Conservation (phyloP, 768 basidiomycete species). For the Boletales sp. region DNA sequence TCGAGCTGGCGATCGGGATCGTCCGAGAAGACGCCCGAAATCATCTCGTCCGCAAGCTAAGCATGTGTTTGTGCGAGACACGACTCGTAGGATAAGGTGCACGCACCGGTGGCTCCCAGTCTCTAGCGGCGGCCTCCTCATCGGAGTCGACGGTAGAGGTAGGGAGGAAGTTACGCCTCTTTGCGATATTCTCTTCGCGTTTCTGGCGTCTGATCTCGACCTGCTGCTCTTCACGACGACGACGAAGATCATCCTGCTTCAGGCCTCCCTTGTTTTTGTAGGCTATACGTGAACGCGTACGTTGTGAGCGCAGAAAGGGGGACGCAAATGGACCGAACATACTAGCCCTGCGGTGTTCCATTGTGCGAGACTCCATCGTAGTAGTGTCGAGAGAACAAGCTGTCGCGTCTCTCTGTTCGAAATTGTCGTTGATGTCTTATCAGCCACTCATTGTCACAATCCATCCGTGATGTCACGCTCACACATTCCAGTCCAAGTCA, state of each 20-base stretch:
- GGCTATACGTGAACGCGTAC: slow-evolving; percentile 49
- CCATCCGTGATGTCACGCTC: slow-evolving; percentile 14
- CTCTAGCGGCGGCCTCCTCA: slow-evolving; percentile 71
- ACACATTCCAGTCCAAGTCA: background rate
- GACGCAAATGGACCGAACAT: slow-evolving; percentile 18
- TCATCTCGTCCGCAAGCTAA: slow-evolving; percentile 88
- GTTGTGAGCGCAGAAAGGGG: slow-evolving; percentile 22
- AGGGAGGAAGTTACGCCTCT: slow-evolving; percentile 91
- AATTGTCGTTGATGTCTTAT: slow-evolving; percentile 21
- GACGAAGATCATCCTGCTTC: slow-evolving; percentile 90
- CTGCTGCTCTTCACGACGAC: slow-evolving; percentile 96
- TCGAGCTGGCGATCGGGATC: slow-evolving; percentile 91
- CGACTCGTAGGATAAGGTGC: slow-evolving; percentile 7
- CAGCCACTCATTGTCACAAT: slow-evolving; percentile 21
- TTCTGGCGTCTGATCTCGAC: slow-evolving; percentile 99
- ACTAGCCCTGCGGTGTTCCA: slow-evolving; percentile 76
- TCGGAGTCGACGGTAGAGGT: slow-evolving; percentile 78
- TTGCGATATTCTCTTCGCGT: slow-evolving; percentile 97
- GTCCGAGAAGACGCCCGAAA: slow-evolving; percentile 87
- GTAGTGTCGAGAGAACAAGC: slow-evolving; percentile 5
- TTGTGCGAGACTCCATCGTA: slow-evolving; percentile 60
- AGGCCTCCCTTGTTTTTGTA: slow-evolving; percentile 90
- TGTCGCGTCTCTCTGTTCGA: slow-evolving; percentile 14
- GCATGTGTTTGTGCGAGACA: slow-evolving; percentile 10
- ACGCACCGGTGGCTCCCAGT: slow-evolving; percentile 75